Percentiles rank a stretch among this genome's conserved stretches.
Evolutionary conservation across 148 eudicot genomes (phyloP).

Genomic region (Limonium bicolor): DNA sequence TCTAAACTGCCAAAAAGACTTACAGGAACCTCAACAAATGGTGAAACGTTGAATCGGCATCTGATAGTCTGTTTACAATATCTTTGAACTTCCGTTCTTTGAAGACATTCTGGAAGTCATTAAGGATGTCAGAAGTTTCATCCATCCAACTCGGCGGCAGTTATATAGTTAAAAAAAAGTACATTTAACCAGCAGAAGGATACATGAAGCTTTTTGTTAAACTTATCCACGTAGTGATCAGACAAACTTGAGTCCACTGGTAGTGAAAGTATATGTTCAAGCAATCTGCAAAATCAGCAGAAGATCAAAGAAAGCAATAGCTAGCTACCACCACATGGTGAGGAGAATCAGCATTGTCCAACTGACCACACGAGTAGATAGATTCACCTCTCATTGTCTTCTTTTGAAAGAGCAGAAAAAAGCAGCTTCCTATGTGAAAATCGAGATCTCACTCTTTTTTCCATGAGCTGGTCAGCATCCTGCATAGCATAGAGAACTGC

Average conservation of each 20-base stretch:
- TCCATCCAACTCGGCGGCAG: not conserved
- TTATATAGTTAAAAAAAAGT: not conserved
- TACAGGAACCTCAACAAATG: constrained; percentile 72
- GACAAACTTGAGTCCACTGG: constrained; percentile 62
- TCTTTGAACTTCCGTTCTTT: constrained; percentile 51
- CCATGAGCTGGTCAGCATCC: constrained; percentile 99
- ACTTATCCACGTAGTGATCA: constrained; percentile 32
- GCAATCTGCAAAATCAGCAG: constrained; percentile 33
- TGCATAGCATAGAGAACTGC: constrained; percentile 25
- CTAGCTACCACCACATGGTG: too few relatives aligned
- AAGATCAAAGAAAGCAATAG: not conserved
- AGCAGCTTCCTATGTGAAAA: constrained; percentile 88
- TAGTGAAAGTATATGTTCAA: constrained; percentile 53
- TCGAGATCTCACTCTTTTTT: constrained; percentile 95
- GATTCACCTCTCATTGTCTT: constrained; percentile 51
- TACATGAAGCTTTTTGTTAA: constrained; percentile 61
- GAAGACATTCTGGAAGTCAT: constrained; percentile 43
- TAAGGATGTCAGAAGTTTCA: constrained; percentile 22
- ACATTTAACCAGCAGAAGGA: constrained; percentile 20
- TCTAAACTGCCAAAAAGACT: constrained; percentile 14
- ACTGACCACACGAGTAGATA: too few relatives aligned
- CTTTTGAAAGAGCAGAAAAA: constrained; percentile 74
- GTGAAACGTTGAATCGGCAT: constrained; percentile 61
- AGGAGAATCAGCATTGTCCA: too few relatives aligned
- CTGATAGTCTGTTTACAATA: constrained; percentile 26